Conservation (phyloP, 345 rosid species). For the Eucalyptus cladocalyx region DNA sequence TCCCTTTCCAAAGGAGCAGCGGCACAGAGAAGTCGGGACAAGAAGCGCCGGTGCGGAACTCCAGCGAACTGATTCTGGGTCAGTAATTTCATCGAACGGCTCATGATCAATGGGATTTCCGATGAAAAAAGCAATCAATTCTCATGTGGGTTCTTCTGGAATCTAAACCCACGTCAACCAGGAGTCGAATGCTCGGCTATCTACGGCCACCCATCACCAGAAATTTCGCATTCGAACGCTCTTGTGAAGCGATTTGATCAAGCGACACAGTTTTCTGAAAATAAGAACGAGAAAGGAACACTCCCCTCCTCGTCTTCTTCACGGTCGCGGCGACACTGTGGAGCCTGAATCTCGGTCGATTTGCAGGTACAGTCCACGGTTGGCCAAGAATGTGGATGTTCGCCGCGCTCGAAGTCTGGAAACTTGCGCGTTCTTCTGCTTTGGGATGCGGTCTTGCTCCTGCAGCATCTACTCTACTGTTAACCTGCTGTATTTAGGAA, state of each 20-base stretch:
- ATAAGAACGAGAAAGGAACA: background rate
- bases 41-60: background rate
- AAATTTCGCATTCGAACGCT: no score
- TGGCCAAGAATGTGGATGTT: background rate
- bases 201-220: no score
- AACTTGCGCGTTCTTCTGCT: background rate
- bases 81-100: background rate
- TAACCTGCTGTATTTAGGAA: background rate
- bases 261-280: no score
- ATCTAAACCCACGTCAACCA: no score
- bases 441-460: background rate
- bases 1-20: background rate
- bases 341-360: background rate
- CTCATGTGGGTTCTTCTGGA: background rate
- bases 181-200: no score
- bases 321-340: background rate
- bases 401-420: background rate
- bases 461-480: background rate
- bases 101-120: background rate
- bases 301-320: background rate
- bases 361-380: background rate
- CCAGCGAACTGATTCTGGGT: background rate
- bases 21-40: background rate
- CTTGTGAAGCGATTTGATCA: no score
- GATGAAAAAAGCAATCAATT: background rate